phyloP scores from a whole-genome alignment of 2,329 filamentous ascomycete genomes.

The Sporothrix luriei region DNA sequence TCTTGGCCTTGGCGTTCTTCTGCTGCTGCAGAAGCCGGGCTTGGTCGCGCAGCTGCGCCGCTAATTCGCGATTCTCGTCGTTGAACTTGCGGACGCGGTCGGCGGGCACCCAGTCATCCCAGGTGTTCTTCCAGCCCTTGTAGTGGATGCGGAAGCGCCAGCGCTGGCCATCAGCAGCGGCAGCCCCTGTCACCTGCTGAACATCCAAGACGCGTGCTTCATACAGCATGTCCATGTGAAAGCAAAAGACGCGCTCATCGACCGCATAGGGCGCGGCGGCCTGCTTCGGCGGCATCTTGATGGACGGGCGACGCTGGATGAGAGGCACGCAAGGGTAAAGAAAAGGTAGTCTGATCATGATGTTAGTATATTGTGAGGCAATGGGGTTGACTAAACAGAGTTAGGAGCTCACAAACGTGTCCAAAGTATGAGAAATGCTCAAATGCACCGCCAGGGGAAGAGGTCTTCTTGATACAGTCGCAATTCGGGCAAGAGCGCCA shows the following conservation, averaged over 20 bases:
- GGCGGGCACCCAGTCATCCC: slow-evolving; percentile 97
- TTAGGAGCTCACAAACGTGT: neutral
- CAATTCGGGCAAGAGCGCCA: neutral
- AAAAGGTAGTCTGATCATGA: neutral
- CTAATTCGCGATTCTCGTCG: slow-evolving; percentile 91
- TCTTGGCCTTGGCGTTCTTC: slow-evolving; percentile 48
- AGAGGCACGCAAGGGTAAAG: neutral
- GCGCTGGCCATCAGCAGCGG: slow-evolving; percentile 47
- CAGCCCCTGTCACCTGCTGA: slow-evolving; percentile 66
- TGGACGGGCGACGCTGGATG: neutral
- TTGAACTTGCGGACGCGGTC: slow-evolving; percentile 93
- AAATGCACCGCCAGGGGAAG: neutral
- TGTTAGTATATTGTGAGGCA: neutral
- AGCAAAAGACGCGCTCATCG: slow-evolving; percentile 94
- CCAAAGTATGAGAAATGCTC: neutral
- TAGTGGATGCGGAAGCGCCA: slow-evolving; percentile 95
- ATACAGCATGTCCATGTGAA: slow-evolving; percentile 95
- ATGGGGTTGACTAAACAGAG: neutral
- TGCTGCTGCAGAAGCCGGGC: slow-evolving; percentile 63
- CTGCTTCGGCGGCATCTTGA: slow-evolving; percentile 43
- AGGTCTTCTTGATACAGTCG: neutral
- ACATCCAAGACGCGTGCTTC: slow-evolving; percentile 94
- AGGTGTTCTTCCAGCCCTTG: slow-evolving; percentile 99
- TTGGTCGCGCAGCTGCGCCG: slow-evolving; percentile 70
- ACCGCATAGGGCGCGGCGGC: slow-evolving; percentile 60